Evolutionary conservation across 345 rosid genomes (phyloP).

Genomic region (Gynandropsis gynandra): DNA sequence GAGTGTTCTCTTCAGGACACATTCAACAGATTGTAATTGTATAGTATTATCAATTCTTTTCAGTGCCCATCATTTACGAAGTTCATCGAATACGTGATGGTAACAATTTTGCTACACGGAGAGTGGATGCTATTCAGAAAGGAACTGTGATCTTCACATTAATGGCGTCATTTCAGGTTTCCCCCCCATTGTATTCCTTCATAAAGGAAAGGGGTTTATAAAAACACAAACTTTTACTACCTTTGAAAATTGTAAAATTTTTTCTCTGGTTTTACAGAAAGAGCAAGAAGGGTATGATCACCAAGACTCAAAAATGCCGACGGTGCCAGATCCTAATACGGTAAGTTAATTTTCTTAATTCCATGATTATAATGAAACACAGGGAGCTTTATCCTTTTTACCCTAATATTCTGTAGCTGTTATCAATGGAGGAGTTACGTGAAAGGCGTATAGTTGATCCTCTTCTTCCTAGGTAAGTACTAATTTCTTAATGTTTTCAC

Average conservation of each 20-base stretch:
- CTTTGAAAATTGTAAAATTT: neutral
- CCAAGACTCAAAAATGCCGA: conserved; percentile 60
- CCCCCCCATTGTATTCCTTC: conserved; percentile 1
- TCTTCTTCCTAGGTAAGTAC: conserved; percentile 66
- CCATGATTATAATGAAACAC: conserved; percentile 1
- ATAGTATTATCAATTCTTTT: conserved; percentile 26
- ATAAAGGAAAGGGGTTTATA: neutral
- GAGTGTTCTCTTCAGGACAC: neutral
- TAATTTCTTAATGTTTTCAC: conserved; percentile 3
- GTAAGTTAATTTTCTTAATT: conserved; percentile 34
- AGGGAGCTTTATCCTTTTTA: conserved; percentile 7
- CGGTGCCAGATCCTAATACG: conserved; percentile 68
- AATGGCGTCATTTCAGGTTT: conserved; percentile 90
- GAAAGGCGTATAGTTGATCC: conserved; percentile 83
- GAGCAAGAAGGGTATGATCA: conserved; percentile 70
- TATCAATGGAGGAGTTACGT: conserved; percentile 72
- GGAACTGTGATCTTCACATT: conserved; percentile 75
- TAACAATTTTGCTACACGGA: conserved; percentile 80
- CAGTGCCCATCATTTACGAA: conserved; percentile 77
- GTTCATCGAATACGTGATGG: conserved; percentile 91
- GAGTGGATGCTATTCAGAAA: conserved; percentile 87
- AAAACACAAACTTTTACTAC: neutral
- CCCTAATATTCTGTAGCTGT: conserved; percentile 54
- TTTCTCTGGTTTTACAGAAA: conserved; percentile 39
- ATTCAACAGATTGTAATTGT: conserved; percentile 7